Evolutionary conservation across 2,329 filamentous ascomycete genomes (phyloP), one percentile per base, ranked within the genome.

Genomic region (Colletotrichum lupini): DNA sequence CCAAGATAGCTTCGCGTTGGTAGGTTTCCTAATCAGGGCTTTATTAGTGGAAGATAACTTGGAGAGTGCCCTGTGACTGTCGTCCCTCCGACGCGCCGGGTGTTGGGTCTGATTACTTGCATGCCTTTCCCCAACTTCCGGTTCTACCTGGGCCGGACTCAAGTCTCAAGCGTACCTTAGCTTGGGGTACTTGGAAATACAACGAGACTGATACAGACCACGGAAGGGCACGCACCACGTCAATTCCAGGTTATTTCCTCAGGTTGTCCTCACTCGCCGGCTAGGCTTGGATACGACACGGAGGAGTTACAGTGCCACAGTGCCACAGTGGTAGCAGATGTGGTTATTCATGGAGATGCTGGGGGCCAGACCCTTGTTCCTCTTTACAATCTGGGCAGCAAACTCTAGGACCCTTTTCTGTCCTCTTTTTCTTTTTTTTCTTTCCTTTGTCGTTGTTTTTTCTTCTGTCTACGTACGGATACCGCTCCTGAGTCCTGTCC

Each of bases 161-260:
- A 42, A 26, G 32, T n/a, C 49, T 64, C 61, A 42, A 55, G 32
- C 49, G 46, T 14, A 42, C 64, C 28, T 68, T 67, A 63, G 57
- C 64, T 72, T 16, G 42, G 55, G 67, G 53, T 66, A 52, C 61
- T 30, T 42, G 67, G 61, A 59, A 30, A 67, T 55, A 59, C 61
- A 66, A n/a, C 32, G 11, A 42, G n/a, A 52, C 37, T 30, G 37
- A 52, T 22, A 26, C 35, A 53, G 46, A 22, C 30, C 19, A n/a
- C 26, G 42, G 22, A 24, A 22, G 52, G 28, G 67, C 52, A 58
- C 60, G 67, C 60, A 65, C 53, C 67, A 68, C 22, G 26, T 26
- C n/a, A 14, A 63, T 53, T 59, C 56, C 46, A 55, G 58, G 22
- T 49, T 37, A 42, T 58, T 46, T 66, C 37, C 61, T 66, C 67